These are phyloP conservation scores for Leishmania guyanensis DNA, from an alignment of 208 protist genomes.

Conservation along the genomic window DNA sequence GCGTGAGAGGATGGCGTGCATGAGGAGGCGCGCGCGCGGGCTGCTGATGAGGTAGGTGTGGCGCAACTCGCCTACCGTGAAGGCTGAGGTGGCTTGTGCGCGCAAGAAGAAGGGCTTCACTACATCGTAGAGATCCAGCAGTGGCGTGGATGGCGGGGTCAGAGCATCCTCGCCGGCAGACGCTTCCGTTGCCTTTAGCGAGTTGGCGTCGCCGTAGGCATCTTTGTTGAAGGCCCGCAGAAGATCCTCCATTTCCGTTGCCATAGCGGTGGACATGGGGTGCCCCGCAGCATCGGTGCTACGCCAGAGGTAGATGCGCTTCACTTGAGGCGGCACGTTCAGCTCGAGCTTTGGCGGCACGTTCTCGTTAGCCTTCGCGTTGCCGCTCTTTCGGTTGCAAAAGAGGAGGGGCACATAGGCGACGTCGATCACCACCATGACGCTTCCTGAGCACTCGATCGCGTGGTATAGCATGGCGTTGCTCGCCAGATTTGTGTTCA, in stretches of 20 bases:
- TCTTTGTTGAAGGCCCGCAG: slow-evolving; percentile 37
- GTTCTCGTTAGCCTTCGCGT: background rate
- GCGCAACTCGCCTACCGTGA: slow-evolving; percentile 8
- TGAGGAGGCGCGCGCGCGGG: slow-evolving; percentile 19
- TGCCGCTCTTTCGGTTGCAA: background rate
- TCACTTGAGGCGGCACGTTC: slow-evolving; percentile 44
- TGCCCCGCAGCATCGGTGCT: slow-evolving; percentile 14
- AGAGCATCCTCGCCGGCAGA: background rate
- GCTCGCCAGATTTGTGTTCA: slow-evolving; percentile 68
- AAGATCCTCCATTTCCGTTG: slow-evolving; percentile 20
- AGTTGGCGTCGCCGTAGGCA: slow-evolving; percentile 18
- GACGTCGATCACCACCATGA: slow-evolving; percentile 44
- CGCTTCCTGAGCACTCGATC: slow-evolving; percentile 37
- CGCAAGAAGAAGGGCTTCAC: slow-evolving; percentile 29
- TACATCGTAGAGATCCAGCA: slow-evolving; percentile 42
- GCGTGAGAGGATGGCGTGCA: slow-evolving; percentile 28
- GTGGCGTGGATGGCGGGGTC: slow-evolving; percentile 12
- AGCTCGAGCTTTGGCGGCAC: slow-evolving; percentile 11
- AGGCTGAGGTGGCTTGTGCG: slow-evolving; percentile 9
- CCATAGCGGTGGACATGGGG: slow-evolving; percentile 18
- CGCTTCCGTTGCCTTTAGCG: background rate
- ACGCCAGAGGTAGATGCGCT: slow-evolving; percentile 64
- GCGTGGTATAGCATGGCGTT: slow-evolving; percentile 57
- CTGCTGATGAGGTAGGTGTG: slow-evolving; percentile 24
- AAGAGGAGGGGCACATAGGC: slow-evolving; percentile 54